These are phyloP conservation scores for Thermomucor indicae-seudaticae DNA, from an alignment of 371 early-diverging fungal genomes.

Conservation along the genomic window DNA sequence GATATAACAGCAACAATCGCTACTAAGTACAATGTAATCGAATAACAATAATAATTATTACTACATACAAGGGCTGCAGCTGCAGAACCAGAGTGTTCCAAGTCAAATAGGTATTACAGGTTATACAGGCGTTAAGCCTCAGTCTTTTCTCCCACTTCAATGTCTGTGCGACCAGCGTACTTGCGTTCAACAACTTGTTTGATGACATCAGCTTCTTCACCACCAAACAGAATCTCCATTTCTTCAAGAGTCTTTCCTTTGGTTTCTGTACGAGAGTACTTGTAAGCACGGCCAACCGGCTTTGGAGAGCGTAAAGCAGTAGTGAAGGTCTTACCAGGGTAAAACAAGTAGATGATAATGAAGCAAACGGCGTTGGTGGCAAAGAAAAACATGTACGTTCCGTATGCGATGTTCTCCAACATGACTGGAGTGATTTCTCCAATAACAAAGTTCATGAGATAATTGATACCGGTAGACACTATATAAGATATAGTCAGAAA, in stretches of 20 bases:
- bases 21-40: too few relatives aligned
- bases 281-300: neutral
- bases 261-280: neutral
- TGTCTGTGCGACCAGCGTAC: too few relatives aligned
- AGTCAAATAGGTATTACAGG: too few relatives aligned
- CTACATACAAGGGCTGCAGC: too few relatives aligned
- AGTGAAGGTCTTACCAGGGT: slow-evolving; percentile 16
- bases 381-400: slow-evolving; percentile 44
- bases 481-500: neutral
- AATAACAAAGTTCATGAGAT: slow-evolving; percentile 35
- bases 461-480: slow-evolving; percentile 50
- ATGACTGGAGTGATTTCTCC: slow-evolving; percentile 21
- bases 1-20: too few relatives aligned
- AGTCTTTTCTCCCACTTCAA: too few relatives aligned
- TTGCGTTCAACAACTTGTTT: slow-evolving; percentile 2
- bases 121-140: too few relatives aligned
- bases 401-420: slow-evolving; percentile 20
- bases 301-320: too few relatives aligned
- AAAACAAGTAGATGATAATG: slow-evolving; percentile 24
- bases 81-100: too few relatives aligned
- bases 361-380: slow-evolving; percentile 21
- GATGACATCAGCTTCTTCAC: slow-evolving; percentile 16
- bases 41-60: too few relatives aligned
- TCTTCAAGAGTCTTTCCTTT: slow-evolving; percentile 6
- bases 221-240: slow-evolving; percentile 20